A percentile compares a stretch with the other conserved stretches of the same genome.
phyloP scores from a whole-genome alignment of 2,329 filamentous ascomycete genomes.

The Trichoderma sp. region DNA sequence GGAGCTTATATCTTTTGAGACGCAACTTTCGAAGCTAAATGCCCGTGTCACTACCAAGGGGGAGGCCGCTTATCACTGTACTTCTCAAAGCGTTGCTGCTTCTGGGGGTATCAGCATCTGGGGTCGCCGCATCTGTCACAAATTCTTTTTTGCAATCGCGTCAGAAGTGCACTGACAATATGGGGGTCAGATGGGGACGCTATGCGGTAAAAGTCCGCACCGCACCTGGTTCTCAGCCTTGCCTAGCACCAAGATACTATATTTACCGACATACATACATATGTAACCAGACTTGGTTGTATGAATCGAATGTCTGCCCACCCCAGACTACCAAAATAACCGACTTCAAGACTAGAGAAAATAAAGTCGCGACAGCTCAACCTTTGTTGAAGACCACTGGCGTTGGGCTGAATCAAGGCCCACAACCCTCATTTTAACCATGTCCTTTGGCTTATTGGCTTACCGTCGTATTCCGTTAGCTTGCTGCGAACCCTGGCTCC shows the following conservation, averaged over 20 bases:
- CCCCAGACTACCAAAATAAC: not conserved
- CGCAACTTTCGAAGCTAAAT: conserved; percentile 4
- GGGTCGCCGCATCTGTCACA: not conserved
- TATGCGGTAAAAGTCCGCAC: not conserved
- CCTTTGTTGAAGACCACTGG: not conserved
- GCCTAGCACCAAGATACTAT: not conserved
- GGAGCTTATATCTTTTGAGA: not conserved
- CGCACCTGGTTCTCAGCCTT: not conserved
- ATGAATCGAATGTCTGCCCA: not conserved
- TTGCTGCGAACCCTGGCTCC: not conserved
- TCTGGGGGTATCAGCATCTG: not conserved
- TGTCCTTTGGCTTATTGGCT: not conserved
- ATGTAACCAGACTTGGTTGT: not conserved
- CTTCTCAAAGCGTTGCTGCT: not conserved
- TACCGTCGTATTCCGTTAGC: not conserved
- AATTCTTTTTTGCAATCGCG: not conserved
- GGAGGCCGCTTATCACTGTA: not conserved
- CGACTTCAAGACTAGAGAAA: not conserved
- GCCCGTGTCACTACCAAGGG: not conserved
- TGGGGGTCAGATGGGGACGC: not conserved
- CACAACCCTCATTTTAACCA: not conserved
- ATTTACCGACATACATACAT: not conserved
- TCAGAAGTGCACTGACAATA: not conserved
- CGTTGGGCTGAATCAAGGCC: not conserved
- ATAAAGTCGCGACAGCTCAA: not conserved